Conservation (phyloP, 2,329 filamentous ascomycete species). For the Fusarium bulbicola region DNA sequence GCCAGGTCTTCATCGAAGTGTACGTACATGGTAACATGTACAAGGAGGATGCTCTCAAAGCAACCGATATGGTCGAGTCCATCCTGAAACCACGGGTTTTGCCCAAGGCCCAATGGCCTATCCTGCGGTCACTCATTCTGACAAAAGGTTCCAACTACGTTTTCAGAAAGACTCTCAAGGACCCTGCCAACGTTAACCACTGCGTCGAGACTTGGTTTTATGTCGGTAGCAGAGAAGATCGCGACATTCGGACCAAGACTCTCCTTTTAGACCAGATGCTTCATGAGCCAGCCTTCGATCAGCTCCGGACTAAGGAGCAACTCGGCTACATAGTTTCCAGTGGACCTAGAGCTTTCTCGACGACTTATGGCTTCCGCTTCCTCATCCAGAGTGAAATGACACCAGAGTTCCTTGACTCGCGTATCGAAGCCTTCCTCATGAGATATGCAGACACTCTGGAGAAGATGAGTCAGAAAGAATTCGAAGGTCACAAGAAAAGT, state of each 20-base stretch:
- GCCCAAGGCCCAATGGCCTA: slow-evolving; percentile 81
- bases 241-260: slow-evolving; percentile 76
- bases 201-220: slow-evolving; percentile 83
- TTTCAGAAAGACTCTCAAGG: slow-evolving; percentile 82
- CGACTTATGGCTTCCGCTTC: slow-evolving; percentile 85
- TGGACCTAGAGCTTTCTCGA: slow-evolving; percentile 74
- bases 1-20: slow-evolving; percentile 87
- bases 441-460: slow-evolving; percentile 72
- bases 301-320: slow-evolving; percentile 95
- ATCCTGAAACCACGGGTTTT: slow-evolving; percentile 78
- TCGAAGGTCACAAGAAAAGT: slow-evolving; percentile 90
- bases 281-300: slow-evolving; percentile 93
- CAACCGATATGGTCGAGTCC: slow-evolving; percentile 83
- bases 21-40: slow-evolving; percentile 62
- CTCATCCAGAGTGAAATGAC: slow-evolving; percentile 93
- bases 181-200: slow-evolving; percentile 89
- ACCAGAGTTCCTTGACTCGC: slow-evolving; percentile 82
- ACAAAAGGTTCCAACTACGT: slow-evolving; percentile 84
- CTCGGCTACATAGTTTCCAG: slow-evolving; percentile 97
- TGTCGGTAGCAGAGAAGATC: slow-evolving; percentile 74
- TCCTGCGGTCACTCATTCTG: slow-evolving; percentile 79
- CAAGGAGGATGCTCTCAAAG: slow-evolving; percentile 81
- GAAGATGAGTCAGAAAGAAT: slow-evolving; percentile 83
- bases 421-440: slow-evolving; percentile 86
- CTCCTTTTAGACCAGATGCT: slow-evolving; percentile 89